Evolutionary conservation across 1,139 yeast species (phyloP).

Genomic region (Trichomonascaceae sp.): DNA sequence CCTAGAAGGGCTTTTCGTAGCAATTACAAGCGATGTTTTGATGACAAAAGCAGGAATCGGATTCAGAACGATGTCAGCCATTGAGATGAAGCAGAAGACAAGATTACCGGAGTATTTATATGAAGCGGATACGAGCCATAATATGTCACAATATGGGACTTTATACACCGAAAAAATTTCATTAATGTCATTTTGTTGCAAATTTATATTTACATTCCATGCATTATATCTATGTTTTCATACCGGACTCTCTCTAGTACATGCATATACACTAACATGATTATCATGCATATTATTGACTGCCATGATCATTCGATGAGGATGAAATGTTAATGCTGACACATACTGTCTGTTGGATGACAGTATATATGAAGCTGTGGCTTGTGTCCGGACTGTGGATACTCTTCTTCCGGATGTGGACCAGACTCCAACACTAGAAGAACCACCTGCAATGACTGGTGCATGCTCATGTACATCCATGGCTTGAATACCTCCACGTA

Average conservation of each 20-base stretch:
- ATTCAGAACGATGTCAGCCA: constrained; percentile 25
- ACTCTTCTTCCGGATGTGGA: constrained; percentile 76
- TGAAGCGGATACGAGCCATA: not conserved
- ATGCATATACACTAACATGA: constrained; percentile 59
- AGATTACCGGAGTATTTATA: not conserved
- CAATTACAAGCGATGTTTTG: constrained; percentile 46
- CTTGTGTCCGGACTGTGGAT: constrained; percentile 53
- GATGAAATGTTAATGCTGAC: constrained; percentile 73
- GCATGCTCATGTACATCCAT: constrained; percentile 94
- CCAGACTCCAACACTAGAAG: constrained; percentile 73
- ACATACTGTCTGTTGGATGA: constrained; percentile 41
- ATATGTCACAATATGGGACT: no score
- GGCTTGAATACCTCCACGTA: constrained; percentile 56
- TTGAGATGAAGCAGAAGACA: not conserved
- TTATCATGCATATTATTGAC: constrained; percentile 79
- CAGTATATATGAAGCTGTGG: constrained; percentile 34
- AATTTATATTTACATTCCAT: not conserved
- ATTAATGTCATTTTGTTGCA: no score
- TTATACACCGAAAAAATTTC: no score
- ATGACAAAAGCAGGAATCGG: constrained; percentile 63
- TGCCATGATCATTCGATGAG: constrained; percentile 91
- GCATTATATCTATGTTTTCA: not conserved
- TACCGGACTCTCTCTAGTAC: constrained; percentile 27
- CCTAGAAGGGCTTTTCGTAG: constrained; percentile 27
- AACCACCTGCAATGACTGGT: constrained; percentile 83